Evolutionary conservation across 2,329 filamentous ascomycete genomes (phyloP), one percentile per base, ranked within the genome.

Genomic region (Rugonectria rugulosa): DNA sequence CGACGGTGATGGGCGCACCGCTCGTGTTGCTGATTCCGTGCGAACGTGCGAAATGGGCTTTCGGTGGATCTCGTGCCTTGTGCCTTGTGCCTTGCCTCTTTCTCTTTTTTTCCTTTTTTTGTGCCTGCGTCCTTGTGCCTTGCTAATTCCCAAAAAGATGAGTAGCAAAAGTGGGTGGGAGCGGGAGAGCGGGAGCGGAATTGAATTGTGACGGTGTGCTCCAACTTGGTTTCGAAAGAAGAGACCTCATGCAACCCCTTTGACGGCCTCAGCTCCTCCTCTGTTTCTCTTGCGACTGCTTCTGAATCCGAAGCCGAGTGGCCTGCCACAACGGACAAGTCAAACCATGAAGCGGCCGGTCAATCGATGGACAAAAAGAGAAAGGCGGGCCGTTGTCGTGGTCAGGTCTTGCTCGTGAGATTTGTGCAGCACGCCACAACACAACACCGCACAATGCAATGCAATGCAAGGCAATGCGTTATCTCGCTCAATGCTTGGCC

Each of bases 311-410:
- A 11, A 54, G 44, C 61, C 63, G 51, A 44, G 55, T 63, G 63
- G 57, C 63, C 63, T 60, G 63, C 61, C 63, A 66, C 51, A 40
- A 54, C 63, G 53, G 61, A 53, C 49, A 61, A 38, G 54, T 64
- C n/a, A 54, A 47, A 59, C 46, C 50, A 59, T 53, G 47, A 61
- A 61, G 55, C 47, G 42, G 41, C 46, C 34, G 49, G 34, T 43
- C 37, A 38, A 32, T 32, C 6, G 29, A 32, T 27, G 24, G 24
- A 10, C 29, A 32, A 32, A 23, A 19, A 38, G 26, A 24, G 38
- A 36, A 23, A 38, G 36, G 17, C 42, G 42, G 36, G 41, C 26
- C 32, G 32, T 19, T 41, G 42, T 44, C 47, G 27, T 42, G 29
- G 20, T 41, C 15, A 17, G 23, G 23, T 14, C 19, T 44, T 8